Percentiles rank a stretch among this genome's conserved stretches.
Evolutionary conservation across 208 protist genomes (phyloP).

Genomic region (Wallacemonas sp.): DNA sequence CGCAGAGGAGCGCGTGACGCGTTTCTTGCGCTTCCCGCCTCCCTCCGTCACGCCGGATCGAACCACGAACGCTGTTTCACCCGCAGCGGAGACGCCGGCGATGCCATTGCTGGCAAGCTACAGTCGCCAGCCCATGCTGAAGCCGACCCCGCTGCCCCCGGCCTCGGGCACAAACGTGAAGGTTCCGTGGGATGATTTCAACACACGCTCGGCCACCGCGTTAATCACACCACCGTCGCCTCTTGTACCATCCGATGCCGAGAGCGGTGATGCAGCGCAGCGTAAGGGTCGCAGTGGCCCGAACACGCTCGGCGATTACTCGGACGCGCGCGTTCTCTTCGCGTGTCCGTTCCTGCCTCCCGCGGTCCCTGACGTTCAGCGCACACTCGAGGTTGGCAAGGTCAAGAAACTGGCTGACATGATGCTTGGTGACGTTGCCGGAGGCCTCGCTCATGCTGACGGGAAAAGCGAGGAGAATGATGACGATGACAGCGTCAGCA

Average conservation of each 20-base stretch:
- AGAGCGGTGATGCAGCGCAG: no score
- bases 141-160: constrained; percentile 52
- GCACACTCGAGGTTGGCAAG: constrained; percentile 48
- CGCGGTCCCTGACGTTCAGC: constrained; percentile 32
- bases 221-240: constrained; percentile 18
- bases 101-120: constrained; percentile 21
- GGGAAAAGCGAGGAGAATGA: background rate
- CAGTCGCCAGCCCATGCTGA: constrained; percentile 33
- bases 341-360: constrained; percentile 45
- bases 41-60: background rate
- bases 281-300: no score
- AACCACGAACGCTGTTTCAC: background rate
- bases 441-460: background rate
- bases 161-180: constrained; percentile 26
- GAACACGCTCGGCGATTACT: constrained; percentile 16
- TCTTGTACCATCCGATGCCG: no score
- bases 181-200: constrained; percentile 53
- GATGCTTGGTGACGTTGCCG: constrained; percentile 22
- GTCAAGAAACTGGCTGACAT: constrained; percentile 30
- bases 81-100: background rate
- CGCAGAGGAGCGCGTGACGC: constrained; percentile 35
- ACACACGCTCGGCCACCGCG: constrained; percentile 25
- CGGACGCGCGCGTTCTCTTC: constrained; percentile 29
- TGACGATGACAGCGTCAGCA: background rate
- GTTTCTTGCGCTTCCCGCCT: constrained; percentile 26